Conservation (phyloP, 371 early-diverging fungal genomes). For the Mucor indicus region DNA sequence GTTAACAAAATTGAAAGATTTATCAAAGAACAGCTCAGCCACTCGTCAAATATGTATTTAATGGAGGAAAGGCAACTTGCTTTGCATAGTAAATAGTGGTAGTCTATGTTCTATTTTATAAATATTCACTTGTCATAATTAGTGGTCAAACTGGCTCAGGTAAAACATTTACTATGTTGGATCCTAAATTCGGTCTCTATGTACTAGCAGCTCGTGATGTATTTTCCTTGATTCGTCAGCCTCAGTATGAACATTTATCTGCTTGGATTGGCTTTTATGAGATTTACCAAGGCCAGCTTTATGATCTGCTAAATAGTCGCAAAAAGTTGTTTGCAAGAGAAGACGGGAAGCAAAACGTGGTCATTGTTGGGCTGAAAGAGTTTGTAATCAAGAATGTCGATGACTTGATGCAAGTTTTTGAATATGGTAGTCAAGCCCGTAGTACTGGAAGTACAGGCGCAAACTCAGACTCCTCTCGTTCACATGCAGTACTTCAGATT, state of each 20-base stretch:
- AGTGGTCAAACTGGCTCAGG: constrained; percentile 97
- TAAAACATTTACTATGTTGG: constrained; percentile 99
- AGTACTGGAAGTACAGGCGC: constrained; percentile 89
- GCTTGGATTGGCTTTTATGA: constrained; percentile 94
- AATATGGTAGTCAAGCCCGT: constrained; percentile 84
- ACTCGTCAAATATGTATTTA: constrained; percentile 87
- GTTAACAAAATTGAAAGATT: constrained; percentile 34
- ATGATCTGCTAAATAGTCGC: constrained; percentile 88
- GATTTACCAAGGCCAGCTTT: constrained; percentile 95
- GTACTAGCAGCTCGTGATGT: constrained; percentile 92
- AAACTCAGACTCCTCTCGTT: constrained; percentile 78
- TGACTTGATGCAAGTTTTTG: constrained; percentile 89
- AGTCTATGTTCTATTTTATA: not conserved
- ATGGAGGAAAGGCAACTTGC: constrained; percentile 95
- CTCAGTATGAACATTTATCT: constrained; percentile 70
- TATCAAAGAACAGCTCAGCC: constrained; percentile 87
- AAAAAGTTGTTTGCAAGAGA: constrained; percentile 93
- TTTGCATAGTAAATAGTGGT: constrained; percentile 95
- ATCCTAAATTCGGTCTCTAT: constrained; percentile 81
- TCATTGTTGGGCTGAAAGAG: constrained; percentile 86
- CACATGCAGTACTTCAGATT: constrained; percentile 93
- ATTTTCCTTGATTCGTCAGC: constrained; percentile 70
- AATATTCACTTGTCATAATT: not conserved
- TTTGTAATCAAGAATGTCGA: constrained; percentile 80
- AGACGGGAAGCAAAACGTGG: constrained; percentile 92